Evolutionary conservation across 2,329 filamentous ascomycete species (phyloP), one percentile per base, ranked within the genome.

Genomic region (Fusarium tricinctum): DNA sequence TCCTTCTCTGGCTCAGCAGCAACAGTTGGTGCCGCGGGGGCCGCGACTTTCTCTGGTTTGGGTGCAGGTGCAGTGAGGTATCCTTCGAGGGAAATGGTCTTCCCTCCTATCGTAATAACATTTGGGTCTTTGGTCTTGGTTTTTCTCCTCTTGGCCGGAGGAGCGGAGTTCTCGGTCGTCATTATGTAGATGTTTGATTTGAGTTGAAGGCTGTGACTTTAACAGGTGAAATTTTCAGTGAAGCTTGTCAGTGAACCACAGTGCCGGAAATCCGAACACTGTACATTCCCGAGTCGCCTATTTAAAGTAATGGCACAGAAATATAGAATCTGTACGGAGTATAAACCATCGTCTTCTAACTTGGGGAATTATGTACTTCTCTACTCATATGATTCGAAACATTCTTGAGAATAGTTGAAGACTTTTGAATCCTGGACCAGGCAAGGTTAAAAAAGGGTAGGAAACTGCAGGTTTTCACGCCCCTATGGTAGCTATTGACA

Each of bases 71-170:
- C 50, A 68, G 73, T 77, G 28, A 87, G 76, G 63, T 86, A 87
- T 8, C 82, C 84, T 23, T 82, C 81, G 1, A 87, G 70, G 0
- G 82, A 85, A 23, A 87, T 83, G 14, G 76, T 73, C 56, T 84
- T 87, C 28, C 81, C 78, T 15, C 84, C 83, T 33, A 87, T 79
- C 23, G 76, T 83, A 56, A 87, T 68, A 7, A 81, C 73, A 48
- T 82, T 78, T 3, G 73, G 66, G 53, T 66, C 73, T 50, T 65
- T 63, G 9, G 71, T 76, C 66, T 80, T 82, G 12, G 71, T 78
- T 67, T 80, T 82, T 17, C 78, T 77, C 66, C 77, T 81, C 68
- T 82, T 83, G 15, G 77, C 57, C 5, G 77, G 75, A 40, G 70
- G 75, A 20, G 63, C 61, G 44, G 72, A 50, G 38, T 69, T 61